A percentile compares a stretch with the other conserved stretches of the same genome.
These are phyloP conservation scores for Diutina rugosa DNA, from an alignment of 1,139 yeast genomes.

Conservation along the genomic window DNA sequence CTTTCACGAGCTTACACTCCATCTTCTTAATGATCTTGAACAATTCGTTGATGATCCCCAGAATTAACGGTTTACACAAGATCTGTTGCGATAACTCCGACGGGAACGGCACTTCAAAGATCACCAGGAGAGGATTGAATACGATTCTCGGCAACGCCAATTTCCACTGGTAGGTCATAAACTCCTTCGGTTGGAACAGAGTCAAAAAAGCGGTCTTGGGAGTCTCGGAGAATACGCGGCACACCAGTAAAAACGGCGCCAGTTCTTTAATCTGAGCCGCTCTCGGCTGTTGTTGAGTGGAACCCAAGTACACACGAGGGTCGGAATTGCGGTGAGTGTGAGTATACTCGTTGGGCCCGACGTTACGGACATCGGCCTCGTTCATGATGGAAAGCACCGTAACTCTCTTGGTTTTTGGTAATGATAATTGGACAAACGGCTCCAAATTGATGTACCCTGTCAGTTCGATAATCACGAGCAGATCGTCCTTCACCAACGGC, in stretches of 20 bases:
- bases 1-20: constrained; percentile 61
- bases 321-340: constrained; percentile 17
- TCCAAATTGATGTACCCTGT: constrained; percentile 63
- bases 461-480: constrained; percentile 51
- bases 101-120: constrained; percentile 63
- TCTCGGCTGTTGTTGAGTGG: constrained; percentile 5
- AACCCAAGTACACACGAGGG: constrained; percentile 25
- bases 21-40: constrained; percentile 63
- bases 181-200: constrained; percentile 42
- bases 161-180: constrained; percentile 72
- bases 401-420: constrained; percentile 18
- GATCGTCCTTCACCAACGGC: constrained; percentile 17
- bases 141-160: constrained; percentile 69
- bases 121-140: constrained; percentile 60
- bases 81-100: constrained; percentile 47
- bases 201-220: constrained; percentile 30
- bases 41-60: constrained; percentile 68
- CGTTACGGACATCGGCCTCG: constrained; percentile 39
- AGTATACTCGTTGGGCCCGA: background rate
- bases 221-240: constrained; percentile 22
- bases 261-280: background rate
- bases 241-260: constrained; percentile 13
- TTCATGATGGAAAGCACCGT: constrained; percentile 49
- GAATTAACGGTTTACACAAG: constrained; percentile 70
- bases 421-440: constrained; percentile 40